Conservation (phyloP, 768 basidiomycete genomes). For the Hericium alpestre region DNA sequence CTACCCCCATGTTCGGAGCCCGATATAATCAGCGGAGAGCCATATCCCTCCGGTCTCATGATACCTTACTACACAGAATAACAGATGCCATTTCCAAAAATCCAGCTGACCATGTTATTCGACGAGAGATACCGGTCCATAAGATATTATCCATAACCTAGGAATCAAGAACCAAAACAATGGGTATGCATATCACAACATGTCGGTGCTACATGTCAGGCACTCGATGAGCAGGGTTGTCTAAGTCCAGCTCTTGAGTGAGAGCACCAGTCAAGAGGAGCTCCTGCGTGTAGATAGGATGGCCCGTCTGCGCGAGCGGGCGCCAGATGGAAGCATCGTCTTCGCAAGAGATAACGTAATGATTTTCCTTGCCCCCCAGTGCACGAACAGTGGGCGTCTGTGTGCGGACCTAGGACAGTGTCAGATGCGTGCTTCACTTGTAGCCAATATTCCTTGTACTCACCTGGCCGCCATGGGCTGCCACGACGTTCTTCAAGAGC, state of each 20-base stretch:
- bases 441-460: background rate
- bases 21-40: background rate
- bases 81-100: too few species aligned
- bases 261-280: conserved; percentile 54
- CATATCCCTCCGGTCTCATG: background rate
- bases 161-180: too few species aligned
- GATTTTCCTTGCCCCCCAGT: conserved; percentile 35
- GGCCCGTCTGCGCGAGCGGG: conserved; percentile 38
- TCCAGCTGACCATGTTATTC: too few species aligned
- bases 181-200: too few species aligned
- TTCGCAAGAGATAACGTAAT: conserved; percentile 55
- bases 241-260: conserved; percentile 59
- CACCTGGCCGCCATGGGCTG: conserved; percentile 65
- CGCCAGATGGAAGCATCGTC: conserved; percentile 62
- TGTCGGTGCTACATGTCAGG: too few species aligned
- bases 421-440: background rate
- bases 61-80: background rate
- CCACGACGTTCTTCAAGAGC: conserved; percentile 59
- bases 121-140: too few species aligned
- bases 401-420: conserved; percentile 25
- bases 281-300: conserved; percentile 59
- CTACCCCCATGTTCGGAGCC: background rate
- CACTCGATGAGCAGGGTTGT: conserved; percentile 23
- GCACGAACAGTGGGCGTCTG: conserved; percentile 46
- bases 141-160: too few species aligned